Evolutionary conservation across 257 asterid genomes (phyloP).

Genomic region (Forsythia suspensa): DNA sequence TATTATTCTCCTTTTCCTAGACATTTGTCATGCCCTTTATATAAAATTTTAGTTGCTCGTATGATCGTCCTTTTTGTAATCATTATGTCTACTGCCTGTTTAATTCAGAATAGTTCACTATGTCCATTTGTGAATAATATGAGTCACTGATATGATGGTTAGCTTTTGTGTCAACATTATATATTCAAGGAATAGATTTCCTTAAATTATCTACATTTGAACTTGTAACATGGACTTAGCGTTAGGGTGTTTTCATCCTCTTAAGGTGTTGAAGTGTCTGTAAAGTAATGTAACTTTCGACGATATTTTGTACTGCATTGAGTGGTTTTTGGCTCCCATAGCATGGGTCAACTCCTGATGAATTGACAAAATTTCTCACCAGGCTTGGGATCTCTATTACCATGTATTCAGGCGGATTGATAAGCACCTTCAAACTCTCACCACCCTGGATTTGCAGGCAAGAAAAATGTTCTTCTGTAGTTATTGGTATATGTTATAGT

Average conservation of each 20-base stretch:
- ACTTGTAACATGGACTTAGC: background rate
- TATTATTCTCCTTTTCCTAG: background rate
- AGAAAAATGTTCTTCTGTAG: constrained; percentile 25
- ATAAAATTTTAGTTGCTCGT: background rate
- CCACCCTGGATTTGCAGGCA: constrained; percentile 97
- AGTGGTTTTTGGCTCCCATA: background rate
- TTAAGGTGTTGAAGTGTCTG: background rate
- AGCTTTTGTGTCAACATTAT: background rate
- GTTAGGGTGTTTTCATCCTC: background rate
- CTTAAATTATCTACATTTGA: background rate
- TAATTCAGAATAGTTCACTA: background rate
- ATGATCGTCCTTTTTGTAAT: background rate
- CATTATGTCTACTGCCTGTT: background rate
- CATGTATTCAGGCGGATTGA: constrained; percentile 94
- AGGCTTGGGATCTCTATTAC: constrained; percentile 99
- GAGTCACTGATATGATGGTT: background rate
- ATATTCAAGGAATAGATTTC: background rate
- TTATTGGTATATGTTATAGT: constrained; percentile 20
- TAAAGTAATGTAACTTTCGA: background rate
- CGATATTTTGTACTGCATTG: background rate
- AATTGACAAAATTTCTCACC: constrained; percentile 16
- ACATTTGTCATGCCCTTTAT: background rate
- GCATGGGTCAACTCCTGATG: constrained; percentile 16
- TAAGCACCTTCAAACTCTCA: constrained; percentile 91
- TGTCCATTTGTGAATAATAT: background rate